Evolutionary conservation across 805 yeast genomes (phyloP).

Genomic region (Naumovozyma dairenensis): DNA sequence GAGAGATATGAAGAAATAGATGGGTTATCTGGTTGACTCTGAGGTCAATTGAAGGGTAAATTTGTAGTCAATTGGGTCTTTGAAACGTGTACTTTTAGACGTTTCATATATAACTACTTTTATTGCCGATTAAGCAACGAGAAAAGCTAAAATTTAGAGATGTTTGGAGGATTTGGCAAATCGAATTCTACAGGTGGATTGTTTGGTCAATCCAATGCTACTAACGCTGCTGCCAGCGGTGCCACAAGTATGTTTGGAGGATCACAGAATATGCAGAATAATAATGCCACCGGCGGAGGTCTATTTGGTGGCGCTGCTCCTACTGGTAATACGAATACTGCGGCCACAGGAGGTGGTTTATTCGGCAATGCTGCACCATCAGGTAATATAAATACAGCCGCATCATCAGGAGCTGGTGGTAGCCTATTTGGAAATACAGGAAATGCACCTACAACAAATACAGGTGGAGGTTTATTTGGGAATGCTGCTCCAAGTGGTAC

Average conservation of each 20-base stretch:
- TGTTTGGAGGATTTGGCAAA: too few species aligned
- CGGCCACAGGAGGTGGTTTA: not conserved
- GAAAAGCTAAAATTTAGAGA: too few species aligned
- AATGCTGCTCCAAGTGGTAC: conserved; percentile 24
- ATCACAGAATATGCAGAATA: conserved; percentile 3
- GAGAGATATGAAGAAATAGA: too few species aligned
- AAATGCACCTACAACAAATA: conserved; percentile 8
- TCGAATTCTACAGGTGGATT: conserved; percentile 3
- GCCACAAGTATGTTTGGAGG: not conserved
- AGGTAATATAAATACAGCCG: too few species aligned
- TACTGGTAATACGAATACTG: not conserved
- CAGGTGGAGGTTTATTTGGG: conserved; percentile 18
- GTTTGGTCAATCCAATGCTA: conserved; percentile 17
- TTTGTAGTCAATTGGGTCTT: too few species aligned
- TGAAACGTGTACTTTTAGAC: too few species aligned
- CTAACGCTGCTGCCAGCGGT: conserved; percentile 1
- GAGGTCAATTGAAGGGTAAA: too few species aligned
- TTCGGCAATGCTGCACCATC: too few species aligned
- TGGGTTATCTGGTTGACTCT: too few species aligned
- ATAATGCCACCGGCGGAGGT: conserved; percentile 19
- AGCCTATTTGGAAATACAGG: conserved; percentile 20
- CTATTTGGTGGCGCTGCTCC: conserved; percentile 19
- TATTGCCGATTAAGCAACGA: too few species aligned
- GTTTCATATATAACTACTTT: too few species aligned
- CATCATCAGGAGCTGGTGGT: conserved; percentile 6